Base-by-base conservation (phyloP, 2,329 filamentous ascomycete genomes). In the Fusarium tricinctum region DNA sequence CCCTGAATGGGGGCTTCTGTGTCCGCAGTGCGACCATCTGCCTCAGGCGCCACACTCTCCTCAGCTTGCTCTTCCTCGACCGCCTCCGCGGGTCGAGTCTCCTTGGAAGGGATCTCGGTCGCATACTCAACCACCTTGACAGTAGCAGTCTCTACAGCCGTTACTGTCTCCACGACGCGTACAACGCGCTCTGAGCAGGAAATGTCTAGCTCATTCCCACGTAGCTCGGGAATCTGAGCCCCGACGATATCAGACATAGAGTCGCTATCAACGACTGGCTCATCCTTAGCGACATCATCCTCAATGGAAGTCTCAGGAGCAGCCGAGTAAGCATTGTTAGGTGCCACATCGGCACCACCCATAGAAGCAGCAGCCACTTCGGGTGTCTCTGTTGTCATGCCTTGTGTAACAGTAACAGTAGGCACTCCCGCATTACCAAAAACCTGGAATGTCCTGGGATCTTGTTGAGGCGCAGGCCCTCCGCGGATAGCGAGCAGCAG, bases 401-500 rank as follows among this genome's bases (percentile, higher is more conserved):
- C 57, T 32, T 74, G 70, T 1, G 70, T 73, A 6, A 75, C 70
- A 3, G 73, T 72, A 3, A 74, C 69, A 14, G 75, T 75, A 20
- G 75, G 63, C 8, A 60, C 65, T 23, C 74, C 72, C 1, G 46
- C 45, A 14, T 71, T 69, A 30, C 58, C 66, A n/a, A 78, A 62
- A 19, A 77, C 57, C 50, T 80, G 77, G 40, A 78, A 78, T 3
- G 54, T 60, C 4, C 69, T 62, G 10, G 76, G 74, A 10, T 73
- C 56, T 19, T 69, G 64, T 17, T 58, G 59, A 6, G 73, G 50
- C 9, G 48, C 57, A 12, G 59, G 62, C 39, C 74, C 60, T 62
- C 78, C 60, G 49, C 78, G 68, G 14, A 85, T 51, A 2, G 85
- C 84, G 12, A 89, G 78, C 28, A 87, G 56, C 15, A 88, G 68